Base-by-base conservation (phyloP, 805 yeast species). In the Yamadazyma phyllophila region DNA sequence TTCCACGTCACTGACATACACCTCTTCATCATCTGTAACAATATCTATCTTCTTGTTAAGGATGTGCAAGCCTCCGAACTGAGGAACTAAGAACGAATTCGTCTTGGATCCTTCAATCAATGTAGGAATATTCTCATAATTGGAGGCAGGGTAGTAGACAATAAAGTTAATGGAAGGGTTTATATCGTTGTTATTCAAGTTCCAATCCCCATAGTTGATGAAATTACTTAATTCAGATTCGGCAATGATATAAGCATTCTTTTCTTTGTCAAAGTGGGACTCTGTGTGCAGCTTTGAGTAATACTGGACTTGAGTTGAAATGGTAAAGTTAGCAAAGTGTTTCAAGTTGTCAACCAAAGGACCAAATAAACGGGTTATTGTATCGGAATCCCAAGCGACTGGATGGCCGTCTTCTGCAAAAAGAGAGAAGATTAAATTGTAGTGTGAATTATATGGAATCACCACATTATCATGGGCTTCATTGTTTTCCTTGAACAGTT, bases 131-230 rank as follows among this genome's bases (percentile, higher is more conserved):
- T 65, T 67, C 20, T 70, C 66, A 32, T 63, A 56, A 48, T 66
- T 65, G 14, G 62, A 45, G 4, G 76, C 69, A 2, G 95, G 90
- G 43, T 82, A 75, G 56, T 82, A 88, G 1, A 84, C 64, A 14
- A 87, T 71, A 56, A 92, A 82, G 62, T 90, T 88, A 49, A 88
- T 61, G 2, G 82, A 75, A 0, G 94, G 90, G 49, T 81, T 78
- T 1, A 80, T 67, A 54, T 77, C 80, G 53, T 76, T 74, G 63
- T 51, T 85, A 72, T 54, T 75, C 43, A 80, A 66, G 45, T 84
- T 84, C 96, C 96, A 86, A 53, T 87, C 96, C 2, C 94, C 90
- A 53, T 81, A 81, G 63, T 92, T 94, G 48, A 91, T 77, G 52
- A 88, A 80, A 11, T 91, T 85, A 1, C 95, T 76, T 30, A 91